Evolutionary conservation across 2,329 filamentous ascomycete genomes (phyloP).

Genomic region (Paraphoma chrysanthemicola): DNA sequence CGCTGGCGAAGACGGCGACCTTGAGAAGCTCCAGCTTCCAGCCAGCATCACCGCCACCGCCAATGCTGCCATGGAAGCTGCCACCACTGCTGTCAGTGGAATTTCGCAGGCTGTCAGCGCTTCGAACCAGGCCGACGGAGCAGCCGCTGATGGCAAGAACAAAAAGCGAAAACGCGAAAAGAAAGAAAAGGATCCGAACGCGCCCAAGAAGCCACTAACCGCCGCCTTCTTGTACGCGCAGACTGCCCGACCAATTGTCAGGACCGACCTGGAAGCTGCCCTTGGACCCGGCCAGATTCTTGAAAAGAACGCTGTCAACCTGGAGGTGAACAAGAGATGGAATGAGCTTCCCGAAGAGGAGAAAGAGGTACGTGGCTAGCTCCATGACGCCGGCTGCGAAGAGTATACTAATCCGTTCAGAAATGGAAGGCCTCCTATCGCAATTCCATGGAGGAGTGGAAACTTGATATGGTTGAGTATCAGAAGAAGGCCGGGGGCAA

Average conservation of each 20-base stretch:
- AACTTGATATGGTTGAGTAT: slow-evolving; percentile 63
- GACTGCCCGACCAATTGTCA: slow-evolving; percentile 82
- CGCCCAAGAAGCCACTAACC: slow-evolving; percentile 90
- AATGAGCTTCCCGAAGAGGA: slow-evolving; percentile 75
- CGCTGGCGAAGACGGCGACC: slow-evolving; percentile 41
- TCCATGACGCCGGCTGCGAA: neutral
- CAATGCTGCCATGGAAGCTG: slow-evolving; percentile 38
- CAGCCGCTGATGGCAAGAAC: slow-evolving; percentile 30
- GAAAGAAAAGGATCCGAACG: slow-evolving; percentile 78
- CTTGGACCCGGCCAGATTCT: slow-evolving; percentile 69
- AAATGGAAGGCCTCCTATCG: slow-evolving; percentile 59
- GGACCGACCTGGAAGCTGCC: slow-evolving; percentile 63
- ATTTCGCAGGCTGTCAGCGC: slow-evolving; percentile 26
- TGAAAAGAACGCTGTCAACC: slow-evolving; percentile 84
- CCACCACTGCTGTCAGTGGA: slow-evolving; percentile 28
- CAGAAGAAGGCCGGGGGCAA: slow-evolving; percentile 54
- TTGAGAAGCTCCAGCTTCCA: slow-evolving; percentile 53
- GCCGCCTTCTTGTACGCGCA: slow-evolving; percentile 97
- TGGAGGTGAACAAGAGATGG: slow-evolving; percentile 88
- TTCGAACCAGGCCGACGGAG: slow-evolving; percentile 12
- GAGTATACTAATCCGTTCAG: slow-evolving; percentile 17
- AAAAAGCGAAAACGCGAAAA: slow-evolving; percentile 87
- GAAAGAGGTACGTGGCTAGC: slow-evolving; percentile 64
- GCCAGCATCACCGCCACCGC: slow-evolving; percentile 47
- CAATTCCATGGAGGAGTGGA: slow-evolving; percentile 60